A percentile compares a stretch with the other conserved stretches of the same genome.
phyloP scores from a whole-genome alignment of 2,329 filamentous ascomycete species.

The Alternaria consortialis region DNA sequence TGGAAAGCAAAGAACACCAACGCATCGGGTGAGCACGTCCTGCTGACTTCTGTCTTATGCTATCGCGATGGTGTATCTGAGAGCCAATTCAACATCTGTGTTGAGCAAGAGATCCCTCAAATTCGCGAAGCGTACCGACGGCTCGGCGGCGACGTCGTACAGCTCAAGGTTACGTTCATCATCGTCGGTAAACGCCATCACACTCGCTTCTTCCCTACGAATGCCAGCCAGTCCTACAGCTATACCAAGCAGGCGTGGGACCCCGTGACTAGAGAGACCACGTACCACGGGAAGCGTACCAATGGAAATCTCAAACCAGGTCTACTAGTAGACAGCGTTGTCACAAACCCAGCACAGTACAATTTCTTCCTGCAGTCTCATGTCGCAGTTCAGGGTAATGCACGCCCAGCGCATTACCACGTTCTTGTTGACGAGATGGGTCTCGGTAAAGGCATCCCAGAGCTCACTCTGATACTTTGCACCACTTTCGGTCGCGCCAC shows the following conservation, averaged over 20 bases:
- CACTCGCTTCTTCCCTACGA: slow-evolving; percentile 51
- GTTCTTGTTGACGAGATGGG: slow-evolving; percentile 38
- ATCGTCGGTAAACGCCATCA: slow-evolving; percentile 54
- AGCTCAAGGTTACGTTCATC: slow-evolving; percentile 37
- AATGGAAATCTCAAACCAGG: slow-evolving; percentile 7
- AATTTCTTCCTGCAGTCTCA: slow-evolving; percentile 49
- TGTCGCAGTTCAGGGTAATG: slow-evolving; percentile 39
- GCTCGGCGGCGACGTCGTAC: no score
- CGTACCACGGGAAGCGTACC: no score
- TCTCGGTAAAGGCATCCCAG: slow-evolving; percentile 1
- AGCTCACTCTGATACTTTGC: background rate
- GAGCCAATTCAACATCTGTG: slow-evolving; percentile 13
- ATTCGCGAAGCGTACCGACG: background rate
- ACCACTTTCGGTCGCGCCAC: slow-evolving; percentile 5
- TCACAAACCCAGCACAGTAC: slow-evolving; percentile 31
- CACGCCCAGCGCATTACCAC: slow-evolving; percentile 43
- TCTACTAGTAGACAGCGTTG: slow-evolving; percentile 33
- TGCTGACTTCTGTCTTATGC: slow-evolving; percentile 23
- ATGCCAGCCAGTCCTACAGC: background rate
- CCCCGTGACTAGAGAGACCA: no score
- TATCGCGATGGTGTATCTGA: slow-evolving; percentile 37
- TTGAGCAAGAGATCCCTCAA: background rate
- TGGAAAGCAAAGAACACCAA: background rate
- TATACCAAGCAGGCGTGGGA: background rate
- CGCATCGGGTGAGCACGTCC: background rate